Evolutionary conservation across 495 filamentous ascomycete species (phyloP), one percentile per base, ranked within the genome.

Genomic region (Daldinia caldariorum): DNA sequence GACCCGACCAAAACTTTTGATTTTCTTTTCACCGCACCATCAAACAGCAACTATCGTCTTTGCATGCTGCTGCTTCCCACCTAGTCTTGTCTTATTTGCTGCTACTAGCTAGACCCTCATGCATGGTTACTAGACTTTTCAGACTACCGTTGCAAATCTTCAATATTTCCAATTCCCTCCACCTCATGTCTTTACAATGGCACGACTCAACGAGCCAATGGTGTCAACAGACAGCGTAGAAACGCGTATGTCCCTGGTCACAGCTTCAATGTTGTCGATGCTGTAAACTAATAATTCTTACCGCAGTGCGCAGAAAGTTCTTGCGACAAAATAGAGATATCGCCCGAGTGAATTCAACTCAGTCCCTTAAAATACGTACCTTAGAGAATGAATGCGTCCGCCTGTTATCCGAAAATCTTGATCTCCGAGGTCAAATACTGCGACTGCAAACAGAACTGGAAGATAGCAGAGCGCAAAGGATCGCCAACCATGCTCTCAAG

Each of bases 291-390:
- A 76, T 13, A 9, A 56, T 22, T 45, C 3, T 63, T 10, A 51
- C 37, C 50, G 3, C 67, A 97, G 93, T 97, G 39, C 94, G 93
- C 76, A 84, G 92, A 70, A 88, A 91, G 75, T 97, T 95, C 75
- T 82, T 97, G 53, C 88, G 94, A 43, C 95, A 99, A 77, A 99
- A 99, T 78, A 89, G 93, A 63, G 95, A 97, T 72, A 93, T 99
- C 64, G 94, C 94, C 62, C 86, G 91, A 74, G 88, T 89, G 67
- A 98, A 99, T 81, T 96, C 96, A 2, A 89, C 88, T 66, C 96
- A 97, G 78, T 94, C 93, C 16, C 83, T 94, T 37, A 91, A 92
- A 66, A 97, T 99, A 70, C 92, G 94, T 61, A 89, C 82, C 56
- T 86, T 98, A 39, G 94, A 98, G 77, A 89, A 89, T 59, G 94